phyloP scores from a whole-genome alignment of 169 alveolate genomes.

The Toxoplasma gondii region DNA sequence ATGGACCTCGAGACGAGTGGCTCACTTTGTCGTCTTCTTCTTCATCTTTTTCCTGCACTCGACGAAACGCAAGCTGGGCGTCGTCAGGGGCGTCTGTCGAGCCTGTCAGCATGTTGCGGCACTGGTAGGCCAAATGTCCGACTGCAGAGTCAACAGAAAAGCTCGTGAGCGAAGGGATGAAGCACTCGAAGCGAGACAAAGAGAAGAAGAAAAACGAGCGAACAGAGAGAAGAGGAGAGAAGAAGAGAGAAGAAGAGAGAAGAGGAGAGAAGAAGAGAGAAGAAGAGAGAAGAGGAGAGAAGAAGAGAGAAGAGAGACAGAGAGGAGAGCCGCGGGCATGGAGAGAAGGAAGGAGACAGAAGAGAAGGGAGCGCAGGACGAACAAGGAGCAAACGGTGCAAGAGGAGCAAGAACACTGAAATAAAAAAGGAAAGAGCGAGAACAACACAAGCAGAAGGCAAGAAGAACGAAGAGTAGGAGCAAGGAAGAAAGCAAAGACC shows the following conservation, averaged over 20 bases:
- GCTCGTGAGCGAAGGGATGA: not conserved
- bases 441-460: no score
- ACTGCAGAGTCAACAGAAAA: not conserved
- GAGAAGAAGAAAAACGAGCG: not conserved
- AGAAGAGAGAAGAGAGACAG: not conserved
- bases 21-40: constrained; percentile 37
- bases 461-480: not conserved
- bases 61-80: not conserved
- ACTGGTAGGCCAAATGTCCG: constrained; percentile 36
- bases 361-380: no score
- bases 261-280: not conserved
- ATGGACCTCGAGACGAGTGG: not conserved
- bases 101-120: constrained; percentile 23
- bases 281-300: not conserved
- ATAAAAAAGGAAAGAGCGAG: no score
- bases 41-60: not conserved
- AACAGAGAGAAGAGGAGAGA: not conserved
- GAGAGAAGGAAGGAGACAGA: no score
- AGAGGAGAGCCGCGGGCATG: no score
- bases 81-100: not conserved
- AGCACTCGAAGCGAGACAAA: not conserved
- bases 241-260: not conserved
- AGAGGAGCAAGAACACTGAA: not conserved
- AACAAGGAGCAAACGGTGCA: no score
- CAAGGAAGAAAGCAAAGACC: not conserved